phyloP scores from a whole-genome alignment of 805 yeast species.

The Nakazawaea wickerhamii region DNA sequence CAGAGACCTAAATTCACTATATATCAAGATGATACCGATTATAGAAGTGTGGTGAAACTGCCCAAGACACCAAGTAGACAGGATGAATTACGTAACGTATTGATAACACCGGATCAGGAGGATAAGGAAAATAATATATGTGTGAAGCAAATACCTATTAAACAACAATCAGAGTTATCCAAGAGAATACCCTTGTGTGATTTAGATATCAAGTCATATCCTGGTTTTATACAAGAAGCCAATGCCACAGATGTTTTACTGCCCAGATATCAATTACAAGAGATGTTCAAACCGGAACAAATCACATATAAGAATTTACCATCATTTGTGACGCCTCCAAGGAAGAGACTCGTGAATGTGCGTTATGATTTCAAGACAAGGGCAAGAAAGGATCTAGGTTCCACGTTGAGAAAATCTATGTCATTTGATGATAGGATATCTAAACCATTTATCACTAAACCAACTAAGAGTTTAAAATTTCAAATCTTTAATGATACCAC shows the following conservation, averaged over 20 bases:
- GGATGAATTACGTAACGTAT: slow-evolving; percentile 13
- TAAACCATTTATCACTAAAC: slow-evolving; percentile 7
- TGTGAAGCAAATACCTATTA: neutral
- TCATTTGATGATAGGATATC: slow-evolving; percentile 9
- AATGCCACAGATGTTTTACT: neutral
- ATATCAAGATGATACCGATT: slow-evolving; percentile 10
- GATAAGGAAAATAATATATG: slow-evolving; percentile 11
- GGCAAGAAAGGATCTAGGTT: neutral
- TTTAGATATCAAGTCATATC: slow-evolving; percentile 12
- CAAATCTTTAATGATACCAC: slow-evolving; percentile 5
- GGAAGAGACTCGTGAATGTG: neutral
- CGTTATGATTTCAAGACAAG: slow-evolving; percentile 1
- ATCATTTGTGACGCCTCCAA: slow-evolving; percentile 12
- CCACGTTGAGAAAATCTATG: neutral
- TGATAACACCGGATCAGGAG: slow-evolving; percentile 27
- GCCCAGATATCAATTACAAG: slow-evolving; percentile 9
- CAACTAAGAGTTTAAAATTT: neutral
- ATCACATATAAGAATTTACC: slow-evolving; percentile 5
- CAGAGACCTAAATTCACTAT: slow-evolving; percentile 11
- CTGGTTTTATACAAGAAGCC: slow-evolving; percentile 13
- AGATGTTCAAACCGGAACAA: slow-evolving; percentile 4
- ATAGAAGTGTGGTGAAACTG: slow-evolving; percentile 4
- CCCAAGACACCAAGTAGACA: neutral
- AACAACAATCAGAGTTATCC: neutral
- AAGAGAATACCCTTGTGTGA: slow-evolving; percentile 12